Evolutionary conservation across 345 rosid genomes (phyloP).

Genomic region (Physaria fendleri): DNA sequence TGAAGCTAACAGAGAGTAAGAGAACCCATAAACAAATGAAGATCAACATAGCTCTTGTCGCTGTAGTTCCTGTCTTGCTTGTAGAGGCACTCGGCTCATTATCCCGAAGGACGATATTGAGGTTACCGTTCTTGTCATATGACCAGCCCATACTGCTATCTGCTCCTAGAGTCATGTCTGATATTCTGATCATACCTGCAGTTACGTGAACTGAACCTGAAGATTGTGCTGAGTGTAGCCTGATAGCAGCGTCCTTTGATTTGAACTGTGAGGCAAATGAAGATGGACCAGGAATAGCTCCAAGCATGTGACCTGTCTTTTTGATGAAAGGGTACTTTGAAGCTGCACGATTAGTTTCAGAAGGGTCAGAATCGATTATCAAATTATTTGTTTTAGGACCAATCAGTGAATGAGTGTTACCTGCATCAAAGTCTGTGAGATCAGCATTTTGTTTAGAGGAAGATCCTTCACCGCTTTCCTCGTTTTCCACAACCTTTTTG

Average conservation of each 20-base stretch:
- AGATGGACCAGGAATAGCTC: conserved; percentile 65
- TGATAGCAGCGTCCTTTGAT: conserved; percentile 57
- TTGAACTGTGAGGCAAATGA: conserved; percentile 75
- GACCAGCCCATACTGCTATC: conserved; percentile 54
- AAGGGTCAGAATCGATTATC: neutral
- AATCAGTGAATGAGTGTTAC: conserved; percentile 33
- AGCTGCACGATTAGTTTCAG: conserved; percentile 35
- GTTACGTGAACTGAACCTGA: conserved; percentile 80
- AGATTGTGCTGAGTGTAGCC: conserved; percentile 53
- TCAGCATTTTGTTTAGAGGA: conserved; percentile 51
- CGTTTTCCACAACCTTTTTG: conserved; percentile 29
- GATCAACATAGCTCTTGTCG: conserved; percentile 43
- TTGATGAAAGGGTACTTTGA: conserved; percentile 64
- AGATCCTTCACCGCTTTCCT: conserved; percentile 41
- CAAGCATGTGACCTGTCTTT: conserved; percentile 74
- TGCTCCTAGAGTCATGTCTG: conserved; percentile 26
- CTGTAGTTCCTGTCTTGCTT: conserved; percentile 35
- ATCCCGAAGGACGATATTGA: conserved; percentile 45
- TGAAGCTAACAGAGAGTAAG: conserved; percentile 56
- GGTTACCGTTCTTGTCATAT: conserved; percentile 55
- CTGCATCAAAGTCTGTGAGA: conserved; percentile 38
- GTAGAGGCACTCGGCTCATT: conserved; percentile 1
- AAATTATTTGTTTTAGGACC: neutral
- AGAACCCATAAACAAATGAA: conserved; percentile 62
- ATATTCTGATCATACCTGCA: conserved; percentile 89